Evolutionary conservation across 2,329 filamentous ascomycete species (phyloP).

Genomic region (Akanthomyces muscarius): DNA sequence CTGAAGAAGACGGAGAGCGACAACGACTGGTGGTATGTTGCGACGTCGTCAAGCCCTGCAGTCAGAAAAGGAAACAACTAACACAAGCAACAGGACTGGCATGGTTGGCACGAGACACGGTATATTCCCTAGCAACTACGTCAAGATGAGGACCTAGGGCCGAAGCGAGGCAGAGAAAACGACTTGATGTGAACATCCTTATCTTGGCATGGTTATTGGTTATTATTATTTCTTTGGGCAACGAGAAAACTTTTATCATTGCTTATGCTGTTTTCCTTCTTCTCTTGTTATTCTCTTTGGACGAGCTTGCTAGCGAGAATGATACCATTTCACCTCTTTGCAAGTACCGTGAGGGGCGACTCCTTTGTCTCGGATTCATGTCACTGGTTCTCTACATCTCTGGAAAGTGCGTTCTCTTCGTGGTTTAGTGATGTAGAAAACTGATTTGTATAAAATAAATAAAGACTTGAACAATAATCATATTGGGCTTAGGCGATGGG

Average conservation of each 20-base stretch:
- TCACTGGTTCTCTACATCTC: background rate
- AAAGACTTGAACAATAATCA: too few species aligned
- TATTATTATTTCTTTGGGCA: background rate
- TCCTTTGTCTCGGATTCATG: background rate
- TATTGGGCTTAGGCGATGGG: too few species aligned
- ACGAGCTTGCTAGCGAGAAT: conserved; percentile 11
- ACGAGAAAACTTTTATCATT: background rate
- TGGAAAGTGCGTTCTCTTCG: too few species aligned
- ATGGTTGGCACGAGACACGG: conserved; percentile 79
- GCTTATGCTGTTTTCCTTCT: background rate
- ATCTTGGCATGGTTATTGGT: background rate
- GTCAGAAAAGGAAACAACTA: background rate
- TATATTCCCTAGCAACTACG: conserved; percentile 85
- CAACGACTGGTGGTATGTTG: conserved; percentile 84
- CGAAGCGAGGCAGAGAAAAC: background rate
- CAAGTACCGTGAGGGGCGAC: background rate
- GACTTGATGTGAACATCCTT: background rate
- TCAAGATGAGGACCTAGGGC: conserved; percentile 48
- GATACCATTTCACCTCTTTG: conserved; percentile 11
- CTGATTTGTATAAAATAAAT: too few species aligned
- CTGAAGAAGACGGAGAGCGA: conserved; percentile 90
- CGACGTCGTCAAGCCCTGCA: background rate
- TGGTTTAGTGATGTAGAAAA: too few species aligned
- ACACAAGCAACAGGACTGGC: conserved; percentile 60
- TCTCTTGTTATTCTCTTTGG: background rate